phyloP scores from a whole-genome alignment of 1,284 basidiomycete species.

The Puccinia polysora region DNA sequence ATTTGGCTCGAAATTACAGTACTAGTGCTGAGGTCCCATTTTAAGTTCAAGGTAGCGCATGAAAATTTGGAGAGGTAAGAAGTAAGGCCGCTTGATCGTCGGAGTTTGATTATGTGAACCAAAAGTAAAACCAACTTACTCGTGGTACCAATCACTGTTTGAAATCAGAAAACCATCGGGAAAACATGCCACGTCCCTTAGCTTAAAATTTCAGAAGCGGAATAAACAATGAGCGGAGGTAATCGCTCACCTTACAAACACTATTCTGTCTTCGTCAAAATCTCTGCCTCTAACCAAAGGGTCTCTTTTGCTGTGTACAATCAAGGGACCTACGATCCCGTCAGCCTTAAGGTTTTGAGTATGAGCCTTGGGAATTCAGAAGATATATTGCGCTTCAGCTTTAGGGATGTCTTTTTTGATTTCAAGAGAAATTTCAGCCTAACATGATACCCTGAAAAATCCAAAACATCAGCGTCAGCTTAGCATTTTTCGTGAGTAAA shows the following conservation, averaged over 20 bases:
- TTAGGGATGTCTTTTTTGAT: not conserved
- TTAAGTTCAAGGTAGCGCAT: not conserved
- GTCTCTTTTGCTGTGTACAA: conserved; percentile 49
- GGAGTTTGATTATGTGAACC: not conserved
- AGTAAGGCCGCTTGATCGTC: too few species aligned
- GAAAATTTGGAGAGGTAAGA: not conserved
- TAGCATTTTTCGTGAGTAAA: not conserved
- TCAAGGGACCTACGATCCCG: conserved; percentile 49
- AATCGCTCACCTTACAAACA: conserved; percentile 16
- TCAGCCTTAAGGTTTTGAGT: conserved; percentile 50
- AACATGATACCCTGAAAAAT: conserved; percentile 35
- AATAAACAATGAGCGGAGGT: not conserved
- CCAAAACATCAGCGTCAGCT: not conserved
- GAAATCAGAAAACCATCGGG: not conserved
- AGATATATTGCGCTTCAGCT: conserved; percentile 47
- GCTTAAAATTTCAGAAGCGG: not conserved
- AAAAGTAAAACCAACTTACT: conserved; percentile 5
- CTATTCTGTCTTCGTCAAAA: conserved; percentile 27
- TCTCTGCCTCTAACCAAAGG: conserved; percentile 43
- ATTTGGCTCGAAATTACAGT: conserved; percentile 16
- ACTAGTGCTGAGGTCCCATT: conserved; percentile 6
- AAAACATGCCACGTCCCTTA: too few species aligned
- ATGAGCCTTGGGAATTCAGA: conserved; percentile 49
- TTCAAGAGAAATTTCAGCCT: not conserved
- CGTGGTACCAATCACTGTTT: conserved; percentile 37